Conservation (phyloP, 345 rosid species). For the Lenwebbia sp. region DNA sequence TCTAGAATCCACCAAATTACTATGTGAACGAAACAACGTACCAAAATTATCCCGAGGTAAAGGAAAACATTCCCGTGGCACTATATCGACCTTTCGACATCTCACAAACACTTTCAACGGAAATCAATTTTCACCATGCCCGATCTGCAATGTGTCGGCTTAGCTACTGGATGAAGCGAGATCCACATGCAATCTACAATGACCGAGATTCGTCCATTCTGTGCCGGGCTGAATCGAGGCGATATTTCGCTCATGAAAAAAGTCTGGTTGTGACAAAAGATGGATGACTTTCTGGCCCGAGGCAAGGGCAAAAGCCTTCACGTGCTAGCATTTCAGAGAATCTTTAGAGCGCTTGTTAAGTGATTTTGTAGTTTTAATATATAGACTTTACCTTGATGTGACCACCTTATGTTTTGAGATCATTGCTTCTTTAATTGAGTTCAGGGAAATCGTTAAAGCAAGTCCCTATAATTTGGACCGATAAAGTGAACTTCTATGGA, state of each 20-base stretch:
- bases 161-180: not conserved
- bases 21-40: too few relatives aligned
- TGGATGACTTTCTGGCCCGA: not conserved
- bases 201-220: not conserved
- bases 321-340: not conserved
- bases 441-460: not conserved
- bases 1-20: too few relatives aligned
- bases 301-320: not conserved
- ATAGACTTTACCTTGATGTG: not conserved
- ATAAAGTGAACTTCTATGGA: not conserved
- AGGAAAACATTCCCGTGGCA: not conserved
- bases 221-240: not conserved
- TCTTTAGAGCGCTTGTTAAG: not conserved
- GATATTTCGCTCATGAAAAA: not conserved
- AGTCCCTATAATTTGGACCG: not conserved
- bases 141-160: too few relatives aligned
- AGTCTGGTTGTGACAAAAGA: not conserved
- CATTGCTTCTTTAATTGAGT: not conserved
- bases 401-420: not conserved
- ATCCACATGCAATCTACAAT: not conserved
- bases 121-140: too few relatives aligned
- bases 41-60: too few relatives aligned
- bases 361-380: not conserved
- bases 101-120: not conserved
- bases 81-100: not conserved